A percentile compares a stretch with the other conserved stretches of the same genome.
phyloP scores from a whole-genome alignment of 2,329 filamentous ascomycete species.

The Diaporthe velutina region DNA sequence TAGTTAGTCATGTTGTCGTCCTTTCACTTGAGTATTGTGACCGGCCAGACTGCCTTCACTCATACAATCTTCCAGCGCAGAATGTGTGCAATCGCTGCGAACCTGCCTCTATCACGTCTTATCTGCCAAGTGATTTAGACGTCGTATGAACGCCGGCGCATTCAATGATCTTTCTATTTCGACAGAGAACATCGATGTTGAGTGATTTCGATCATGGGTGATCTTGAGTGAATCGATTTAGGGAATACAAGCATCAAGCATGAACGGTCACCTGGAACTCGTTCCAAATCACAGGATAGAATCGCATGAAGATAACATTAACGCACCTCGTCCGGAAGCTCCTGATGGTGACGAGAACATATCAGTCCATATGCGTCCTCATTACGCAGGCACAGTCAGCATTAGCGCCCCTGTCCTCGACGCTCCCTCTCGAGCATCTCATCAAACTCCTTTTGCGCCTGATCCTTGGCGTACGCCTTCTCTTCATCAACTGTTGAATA shows the following conservation, averaged over 20 bases:
- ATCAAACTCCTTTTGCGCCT: conserved; percentile 66
- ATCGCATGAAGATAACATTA: not conserved
- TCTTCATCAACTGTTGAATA: conserved; percentile 55
- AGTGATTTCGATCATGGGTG: not conserved
- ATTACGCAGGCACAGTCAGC: not conserved
- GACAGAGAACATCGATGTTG: not conserved
- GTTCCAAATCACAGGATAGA: no score
- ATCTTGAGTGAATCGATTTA: not conserved
- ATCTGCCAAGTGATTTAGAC: not conserved
- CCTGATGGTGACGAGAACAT: not conserved
- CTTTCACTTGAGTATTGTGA: not conserved
- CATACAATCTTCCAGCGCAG: no score
- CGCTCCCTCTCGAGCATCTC: conserved; percentile 59
- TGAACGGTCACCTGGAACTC: no score
- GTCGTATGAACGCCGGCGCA: not conserved
- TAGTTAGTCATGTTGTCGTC: not conserved
- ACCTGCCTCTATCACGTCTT: no score
- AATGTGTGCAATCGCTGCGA: not conserved
- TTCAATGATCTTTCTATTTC: not conserved
- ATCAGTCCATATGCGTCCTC: not conserved
- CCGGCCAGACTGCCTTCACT: not conserved
- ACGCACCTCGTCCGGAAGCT: not conserved
- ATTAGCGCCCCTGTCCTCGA: conserved; percentile 23
- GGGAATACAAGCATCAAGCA: not conserved
- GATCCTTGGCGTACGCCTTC: conserved; percentile 53